Conservation (phyloP, 1,284 basidiomycete genomes). For the Sanghuangporus sanghuang region DNA sequence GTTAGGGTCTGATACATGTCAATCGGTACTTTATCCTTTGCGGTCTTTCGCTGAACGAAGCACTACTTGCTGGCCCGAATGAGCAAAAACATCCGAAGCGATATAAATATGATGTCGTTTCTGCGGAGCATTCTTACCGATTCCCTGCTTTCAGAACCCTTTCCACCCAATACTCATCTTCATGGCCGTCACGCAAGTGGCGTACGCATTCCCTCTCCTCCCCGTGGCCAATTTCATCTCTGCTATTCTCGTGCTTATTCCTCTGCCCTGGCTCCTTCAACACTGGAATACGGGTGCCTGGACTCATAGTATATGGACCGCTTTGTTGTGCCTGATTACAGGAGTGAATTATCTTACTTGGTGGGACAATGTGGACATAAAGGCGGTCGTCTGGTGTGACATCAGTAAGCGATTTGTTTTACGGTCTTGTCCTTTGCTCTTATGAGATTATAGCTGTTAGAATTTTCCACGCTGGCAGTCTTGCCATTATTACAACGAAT, state of each 20-base stretch:
- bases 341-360: not conserved
- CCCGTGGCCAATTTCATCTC: not conserved
- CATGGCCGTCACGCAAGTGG: not conserved
- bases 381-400: not conserved
- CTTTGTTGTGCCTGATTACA: not conserved
- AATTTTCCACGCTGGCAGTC: not conserved
- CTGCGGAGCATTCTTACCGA: too few relatives aligned
- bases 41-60: too few relatives aligned
- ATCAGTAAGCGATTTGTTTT: not conserved
- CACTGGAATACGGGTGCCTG: conserved; percentile 3
- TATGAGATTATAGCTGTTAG: not conserved
- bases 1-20: too few relatives aligned
- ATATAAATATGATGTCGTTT: too few relatives aligned
- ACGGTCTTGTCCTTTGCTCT: not conserved
- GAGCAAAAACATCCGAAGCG: too few relatives aligned
- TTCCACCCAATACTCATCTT: too few relatives aligned
- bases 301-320: not conserved
- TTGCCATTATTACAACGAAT: not conserved
- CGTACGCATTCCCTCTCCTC: not conserved
- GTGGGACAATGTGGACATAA: not conserved
- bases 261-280: not conserved
- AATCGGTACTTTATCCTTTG: too few relatives aligned
- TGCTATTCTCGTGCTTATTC: not conserved
- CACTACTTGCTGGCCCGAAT: too few relatives aligned
- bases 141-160: too few relatives aligned